Conservation (phyloP, 2,329 filamentous ascomycete genomes). For the Dothideomycetidae sp. region DNA sequence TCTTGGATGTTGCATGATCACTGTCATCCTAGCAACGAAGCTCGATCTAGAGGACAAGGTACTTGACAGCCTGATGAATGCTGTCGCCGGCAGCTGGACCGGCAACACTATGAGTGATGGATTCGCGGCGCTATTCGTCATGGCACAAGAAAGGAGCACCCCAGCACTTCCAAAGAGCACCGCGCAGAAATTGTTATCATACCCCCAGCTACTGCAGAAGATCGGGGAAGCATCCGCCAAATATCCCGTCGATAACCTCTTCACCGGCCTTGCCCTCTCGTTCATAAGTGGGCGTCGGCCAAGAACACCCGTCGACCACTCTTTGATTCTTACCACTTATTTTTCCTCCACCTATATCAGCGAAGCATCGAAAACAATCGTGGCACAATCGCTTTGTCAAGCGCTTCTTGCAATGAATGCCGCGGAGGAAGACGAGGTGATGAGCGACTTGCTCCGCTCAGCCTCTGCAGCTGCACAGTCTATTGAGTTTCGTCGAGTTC, state of each 20-base stretch:
- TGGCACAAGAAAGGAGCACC: conserved; percentile 65
- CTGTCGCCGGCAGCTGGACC: conserved; percentile 64
- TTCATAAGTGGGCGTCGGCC: conserved; percentile 3
- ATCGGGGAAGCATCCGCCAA: conserved; percentile 1
- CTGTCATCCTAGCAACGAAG: conserved; percentile 74
- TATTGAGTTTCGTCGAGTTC: background rate
- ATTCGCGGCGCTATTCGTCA: conserved; percentile 63
- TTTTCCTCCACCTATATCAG: background rate
- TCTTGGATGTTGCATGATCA: conserved; percentile 81
- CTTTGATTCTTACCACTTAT: conserved; percentile 1
- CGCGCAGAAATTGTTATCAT: conserved; percentile 44
- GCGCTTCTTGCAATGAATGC: background rate
- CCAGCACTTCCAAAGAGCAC: conserved; percentile 56
- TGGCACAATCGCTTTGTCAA: conserved; percentile 12
- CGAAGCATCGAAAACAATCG: conserved; percentile 16
- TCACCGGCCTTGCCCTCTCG: conserved; percentile 3
- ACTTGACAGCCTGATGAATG: conserved; percentile 80
- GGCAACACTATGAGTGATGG: conserved; percentile 57
- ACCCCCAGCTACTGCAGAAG: background rate
- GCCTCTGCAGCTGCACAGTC: background rate
- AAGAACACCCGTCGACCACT: background rate
- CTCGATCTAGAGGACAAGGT: conserved; percentile 63
- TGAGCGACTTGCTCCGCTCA: background rate
- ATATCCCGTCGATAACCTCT: conserved; percentile 3
- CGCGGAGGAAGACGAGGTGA: background rate